Evolutionary conservation across 1,139 yeast genomes (phyloP).

Genomic region (Keqinozyma sinolaborantium): DNA sequence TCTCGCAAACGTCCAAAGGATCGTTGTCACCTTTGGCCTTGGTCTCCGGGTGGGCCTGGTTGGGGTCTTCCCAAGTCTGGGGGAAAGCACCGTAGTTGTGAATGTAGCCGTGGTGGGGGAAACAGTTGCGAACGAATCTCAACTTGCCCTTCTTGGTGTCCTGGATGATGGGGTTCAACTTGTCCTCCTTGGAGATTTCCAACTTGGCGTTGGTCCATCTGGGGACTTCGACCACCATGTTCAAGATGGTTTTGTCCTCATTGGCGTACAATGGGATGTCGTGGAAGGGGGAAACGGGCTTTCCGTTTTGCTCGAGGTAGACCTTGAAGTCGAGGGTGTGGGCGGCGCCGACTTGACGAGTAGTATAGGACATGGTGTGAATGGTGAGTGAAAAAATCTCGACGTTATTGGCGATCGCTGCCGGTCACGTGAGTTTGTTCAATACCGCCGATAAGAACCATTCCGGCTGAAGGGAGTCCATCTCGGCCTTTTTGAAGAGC

Average conservation of each 20-base stretch:
- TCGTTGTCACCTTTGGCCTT: constrained; percentile 91
- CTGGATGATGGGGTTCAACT: constrained; percentile 87
- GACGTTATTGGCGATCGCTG: too few species aligned
- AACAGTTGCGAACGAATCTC: constrained; percentile 83
- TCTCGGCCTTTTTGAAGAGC: constrained; percentile 55
- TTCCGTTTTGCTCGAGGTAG: constrained; percentile 49
- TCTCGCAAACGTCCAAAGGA: constrained; percentile 95
- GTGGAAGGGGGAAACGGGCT: constrained; percentile 60
- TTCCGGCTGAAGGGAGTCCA: constrained; percentile 34
- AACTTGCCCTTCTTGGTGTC: constrained; percentile 90
- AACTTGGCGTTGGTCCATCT: constrained; percentile 94
- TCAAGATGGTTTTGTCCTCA: constrained; percentile 59
- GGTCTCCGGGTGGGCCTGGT: constrained; percentile 63
- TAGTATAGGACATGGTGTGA: constrained; percentile 55
- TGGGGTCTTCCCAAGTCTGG: constrained; percentile 91
- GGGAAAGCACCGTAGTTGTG: constrained; percentile 99
- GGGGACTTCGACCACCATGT: constrained; percentile 93
- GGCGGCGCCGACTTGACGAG: constrained; percentile 89
- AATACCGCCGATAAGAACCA: constrained; percentile 2
- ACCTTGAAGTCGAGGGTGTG: constrained; percentile 90
- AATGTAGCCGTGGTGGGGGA: constrained; percentile 95
- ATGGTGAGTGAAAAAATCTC: constrained; percentile 4
- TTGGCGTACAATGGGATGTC: constrained; percentile 81
- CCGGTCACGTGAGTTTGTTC: background rate
- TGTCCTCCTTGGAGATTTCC: constrained; percentile 74